Evolutionary conservation across 2,329 filamentous ascomycete species (phyloP).

Genomic region (Claviceps arundinis): DNA sequence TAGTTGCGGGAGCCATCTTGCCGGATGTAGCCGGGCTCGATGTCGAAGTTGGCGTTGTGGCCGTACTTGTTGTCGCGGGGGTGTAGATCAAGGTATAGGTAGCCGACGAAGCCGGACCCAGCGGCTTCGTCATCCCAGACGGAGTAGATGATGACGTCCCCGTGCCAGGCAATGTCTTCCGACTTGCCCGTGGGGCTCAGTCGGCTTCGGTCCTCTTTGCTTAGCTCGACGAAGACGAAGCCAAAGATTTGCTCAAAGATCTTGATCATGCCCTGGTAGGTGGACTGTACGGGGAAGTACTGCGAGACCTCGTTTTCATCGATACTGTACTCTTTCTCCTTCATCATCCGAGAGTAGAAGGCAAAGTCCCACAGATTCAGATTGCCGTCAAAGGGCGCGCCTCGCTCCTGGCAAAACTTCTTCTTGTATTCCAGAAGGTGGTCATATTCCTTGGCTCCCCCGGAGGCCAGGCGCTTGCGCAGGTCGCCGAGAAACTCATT

Average conservation of each 20-base stretch:
- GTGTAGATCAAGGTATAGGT: conserved; percentile 71
- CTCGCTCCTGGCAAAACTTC: conserved; percentile 47
- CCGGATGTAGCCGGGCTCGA: conserved; percentile 58
- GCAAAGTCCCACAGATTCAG: conserved; percentile 77
- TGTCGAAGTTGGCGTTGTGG: conserved; percentile 73
- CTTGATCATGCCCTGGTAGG: conserved; percentile 63
- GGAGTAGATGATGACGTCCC: conserved; percentile 69
- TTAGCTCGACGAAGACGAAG: conserved; percentile 62
- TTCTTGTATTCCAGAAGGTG: conserved; percentile 65
- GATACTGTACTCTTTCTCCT: conserved; percentile 67
- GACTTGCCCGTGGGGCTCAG: conserved; percentile 55
- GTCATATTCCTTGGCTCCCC: conserved; percentile 56
- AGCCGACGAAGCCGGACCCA: conserved; percentile 62
- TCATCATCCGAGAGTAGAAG: conserved; percentile 68
- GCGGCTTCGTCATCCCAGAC: conserved; percentile 68
- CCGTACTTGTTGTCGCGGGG: conserved; percentile 73
- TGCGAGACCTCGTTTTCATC: conserved; percentile 71
- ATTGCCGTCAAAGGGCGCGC: conserved; percentile 47
- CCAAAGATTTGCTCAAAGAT: conserved; percentile 79
- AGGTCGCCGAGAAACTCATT: conserved; percentile 61
- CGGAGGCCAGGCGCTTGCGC: conserved; percentile 50
- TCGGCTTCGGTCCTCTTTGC: conserved; percentile 48
- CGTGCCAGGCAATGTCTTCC: conserved; percentile 66
- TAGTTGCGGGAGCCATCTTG: conserved; percentile 59
- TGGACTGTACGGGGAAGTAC: conserved; percentile 67